Evolutionary conservation across 139 green algal genomes (phyloP).

Genomic region (Micractinium conductrix): DNA sequence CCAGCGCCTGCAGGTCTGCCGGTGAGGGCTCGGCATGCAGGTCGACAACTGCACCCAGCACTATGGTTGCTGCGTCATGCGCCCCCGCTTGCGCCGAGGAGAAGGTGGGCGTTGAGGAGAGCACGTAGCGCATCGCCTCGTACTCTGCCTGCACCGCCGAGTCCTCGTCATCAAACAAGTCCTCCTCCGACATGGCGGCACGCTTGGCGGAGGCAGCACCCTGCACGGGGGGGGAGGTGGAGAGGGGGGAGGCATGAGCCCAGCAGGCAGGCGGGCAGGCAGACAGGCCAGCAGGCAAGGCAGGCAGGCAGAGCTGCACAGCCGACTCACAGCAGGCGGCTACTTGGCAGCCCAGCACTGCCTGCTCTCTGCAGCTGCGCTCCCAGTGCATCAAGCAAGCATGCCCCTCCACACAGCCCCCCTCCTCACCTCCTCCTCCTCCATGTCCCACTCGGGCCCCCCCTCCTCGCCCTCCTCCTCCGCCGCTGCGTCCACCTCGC

Average conservation of each 20-base stretch:
- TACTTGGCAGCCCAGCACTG: neutral
- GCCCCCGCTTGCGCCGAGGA: neutral
- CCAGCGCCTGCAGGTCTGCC: neutral
- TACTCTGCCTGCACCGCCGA: neutral
- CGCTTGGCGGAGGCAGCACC: neutral
- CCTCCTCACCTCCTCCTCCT: slow-evolving; percentile 15
- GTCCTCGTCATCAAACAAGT: neutral
- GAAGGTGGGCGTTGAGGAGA: neutral
- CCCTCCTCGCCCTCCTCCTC: neutral
- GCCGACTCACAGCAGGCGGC: neutral
- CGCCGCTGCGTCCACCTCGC: neutral
- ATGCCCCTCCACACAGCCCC: no score
- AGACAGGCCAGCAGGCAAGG: neutral
- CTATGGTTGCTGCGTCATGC: neutral
- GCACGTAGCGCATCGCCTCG: neutral
- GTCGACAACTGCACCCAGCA: slow-evolving; percentile 11
- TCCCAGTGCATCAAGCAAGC: no score
- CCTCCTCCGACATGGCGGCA: neutral
- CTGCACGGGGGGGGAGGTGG: neutral
- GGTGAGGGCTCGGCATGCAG: neutral
- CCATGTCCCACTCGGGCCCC: slow-evolving; percentile 1
- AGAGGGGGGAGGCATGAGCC: neutral
- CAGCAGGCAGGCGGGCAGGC: no score
- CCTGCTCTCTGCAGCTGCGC: neutral
- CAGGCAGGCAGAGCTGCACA: neutral